phyloP scores from a whole-genome alignment of 2,329 filamentous ascomycete genomes.

The Thielaviopsis musarum region DNA sequence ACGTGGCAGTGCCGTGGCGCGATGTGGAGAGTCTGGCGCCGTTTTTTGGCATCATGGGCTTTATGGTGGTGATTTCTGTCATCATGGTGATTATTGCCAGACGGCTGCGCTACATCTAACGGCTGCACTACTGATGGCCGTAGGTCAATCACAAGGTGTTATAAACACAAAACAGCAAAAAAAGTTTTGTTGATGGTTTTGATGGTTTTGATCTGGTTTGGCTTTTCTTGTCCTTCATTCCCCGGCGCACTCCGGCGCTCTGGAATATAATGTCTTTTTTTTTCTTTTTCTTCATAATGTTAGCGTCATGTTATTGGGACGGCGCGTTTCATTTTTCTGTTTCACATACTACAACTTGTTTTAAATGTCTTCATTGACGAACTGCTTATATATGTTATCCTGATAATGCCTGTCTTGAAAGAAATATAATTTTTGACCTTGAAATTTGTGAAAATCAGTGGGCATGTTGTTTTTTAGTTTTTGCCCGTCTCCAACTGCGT shows the following conservation, averaged over 20 bases:
- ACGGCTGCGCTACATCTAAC: slow-evolving; percentile 29
- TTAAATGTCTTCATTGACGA: neutral
- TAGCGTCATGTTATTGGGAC: neutral
- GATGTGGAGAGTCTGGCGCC: slow-evolving; percentile 33
- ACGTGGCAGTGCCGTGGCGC: slow-evolving; percentile 55
- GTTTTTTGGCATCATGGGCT: slow-evolving; percentile 34
- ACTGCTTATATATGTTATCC: neutral
- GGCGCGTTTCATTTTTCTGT: neutral
- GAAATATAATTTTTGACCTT: no score
- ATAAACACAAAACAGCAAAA: neutral
- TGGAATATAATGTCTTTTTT: slow-evolving; percentile 1
- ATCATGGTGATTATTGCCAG: slow-evolving; percentile 30
- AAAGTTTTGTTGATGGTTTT: neutral
- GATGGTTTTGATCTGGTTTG: neutral
- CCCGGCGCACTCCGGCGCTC: neutral
- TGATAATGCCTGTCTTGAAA: no score
- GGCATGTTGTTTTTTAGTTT: neutral
- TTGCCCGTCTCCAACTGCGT: neutral
- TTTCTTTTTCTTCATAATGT: neutral
- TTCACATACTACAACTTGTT: neutral
- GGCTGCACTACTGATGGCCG: no score
- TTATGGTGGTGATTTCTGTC: slow-evolving; percentile 36
- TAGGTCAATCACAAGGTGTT: neutral
- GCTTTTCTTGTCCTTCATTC: neutral
- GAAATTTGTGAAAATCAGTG: no score